Base-by-base conservation (phyloP, 352 stramenopile genomes). In the Elongisporangium senticosum region DNA sequence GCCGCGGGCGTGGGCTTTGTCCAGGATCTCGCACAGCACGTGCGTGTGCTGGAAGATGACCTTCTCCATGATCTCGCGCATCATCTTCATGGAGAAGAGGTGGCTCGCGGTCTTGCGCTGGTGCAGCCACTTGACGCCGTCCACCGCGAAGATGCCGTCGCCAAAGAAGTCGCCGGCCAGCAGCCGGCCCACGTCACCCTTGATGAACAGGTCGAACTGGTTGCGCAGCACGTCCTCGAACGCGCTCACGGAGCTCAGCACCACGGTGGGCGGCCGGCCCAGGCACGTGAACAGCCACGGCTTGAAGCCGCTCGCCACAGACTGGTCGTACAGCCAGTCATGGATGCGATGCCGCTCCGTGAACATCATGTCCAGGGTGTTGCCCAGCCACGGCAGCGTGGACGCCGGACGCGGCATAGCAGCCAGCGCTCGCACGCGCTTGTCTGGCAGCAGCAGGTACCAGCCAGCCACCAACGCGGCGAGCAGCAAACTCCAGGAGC, bases 41-140 rank as follows among this genome's bases (percentile, higher is more conserved):
- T 43, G 61, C 24, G 69, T 75, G 24, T 80, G 64, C 4, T 87
- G 71, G 7, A 66, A 58, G 24, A 90, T 72, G 7, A 76, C 68
- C 8, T 65, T 56, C n/a, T 84, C 64, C 79, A 91, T 83, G 14
- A 62, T 68, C 23, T 82, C 63, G 51, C 64, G 60, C 58, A 90
- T 77, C 70, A 72, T 83, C 28, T 72, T 68, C 56, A 71, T 74
- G 4, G 80, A 89, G 51, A 96, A 96, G 19, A 98, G 90, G 55
- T 96, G 87, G 52, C 86, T 96, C 53, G 87, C 88, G 20, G 71
- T 83, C 67, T 94, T 96, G 62, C 86, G 83, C 56, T 96, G 87
- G 55, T 77, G 59, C 22, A 69, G 69, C 87, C 87, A 96, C 22
- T 69, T 33, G 8, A 65, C 69, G 21, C 85, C 83, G 64, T 96